Conservation (phyloP, 148 eudicot genomes). For the Camellia japonica region DNA sequence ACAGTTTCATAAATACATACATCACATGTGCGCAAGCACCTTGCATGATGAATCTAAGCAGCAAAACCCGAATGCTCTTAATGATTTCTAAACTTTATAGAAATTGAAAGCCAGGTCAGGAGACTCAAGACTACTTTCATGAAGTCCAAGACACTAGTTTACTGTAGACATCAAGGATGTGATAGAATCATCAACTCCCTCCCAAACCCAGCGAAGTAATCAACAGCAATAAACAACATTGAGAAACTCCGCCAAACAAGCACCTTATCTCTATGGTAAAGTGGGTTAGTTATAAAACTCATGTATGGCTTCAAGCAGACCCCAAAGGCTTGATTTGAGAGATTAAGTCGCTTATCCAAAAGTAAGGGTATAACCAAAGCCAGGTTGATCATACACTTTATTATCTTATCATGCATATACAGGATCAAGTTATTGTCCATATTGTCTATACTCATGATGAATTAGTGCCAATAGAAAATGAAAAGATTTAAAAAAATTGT, state of each 20-base stretch:
- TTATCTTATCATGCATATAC: too few species aligned
- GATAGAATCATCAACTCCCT: not conserved
- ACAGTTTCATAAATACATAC: not conserved
- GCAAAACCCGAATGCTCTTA: not conserved
- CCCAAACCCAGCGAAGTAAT: not conserved
- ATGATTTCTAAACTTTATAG: not conserved
- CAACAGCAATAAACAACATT: not conserved
- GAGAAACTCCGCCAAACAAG: not conserved
- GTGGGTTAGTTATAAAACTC: not conserved
- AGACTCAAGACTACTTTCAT: not conserved
- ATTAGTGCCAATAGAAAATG: too few species aligned
- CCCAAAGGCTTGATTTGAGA: not conserved
- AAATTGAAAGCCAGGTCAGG: not conserved
- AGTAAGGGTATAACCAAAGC: too few species aligned
- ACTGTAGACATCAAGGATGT: not conserved
- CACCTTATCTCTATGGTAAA: not conserved
- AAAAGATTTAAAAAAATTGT: too few species aligned
- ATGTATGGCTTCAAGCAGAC: not conserved
- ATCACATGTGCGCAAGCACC: not conserved
- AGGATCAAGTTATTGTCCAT: too few species aligned
- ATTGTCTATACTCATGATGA: too few species aligned
- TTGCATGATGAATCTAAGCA: not conserved
- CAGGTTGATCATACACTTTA: too few species aligned
- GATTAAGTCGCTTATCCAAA: too few species aligned
- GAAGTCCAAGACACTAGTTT: not conserved